These are phyloP conservation scores for Heliosperma pusillum DNA, from an alignment of 148 eudicot genomes.

Conservation along the genomic window DNA sequence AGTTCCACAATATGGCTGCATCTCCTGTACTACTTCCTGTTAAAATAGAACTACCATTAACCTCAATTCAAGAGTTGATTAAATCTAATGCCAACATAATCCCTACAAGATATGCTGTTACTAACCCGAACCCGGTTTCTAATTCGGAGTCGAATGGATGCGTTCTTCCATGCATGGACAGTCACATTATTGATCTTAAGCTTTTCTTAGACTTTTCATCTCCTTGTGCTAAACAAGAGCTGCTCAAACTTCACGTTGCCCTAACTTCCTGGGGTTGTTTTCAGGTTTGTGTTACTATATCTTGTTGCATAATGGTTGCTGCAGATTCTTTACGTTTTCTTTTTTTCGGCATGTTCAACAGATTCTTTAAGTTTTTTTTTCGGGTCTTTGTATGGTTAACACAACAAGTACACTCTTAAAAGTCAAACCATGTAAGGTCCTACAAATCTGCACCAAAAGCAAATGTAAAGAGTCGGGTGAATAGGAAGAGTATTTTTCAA, in stretches of 20 bases:
- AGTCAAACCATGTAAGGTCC: no score
- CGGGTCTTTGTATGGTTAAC: no score
- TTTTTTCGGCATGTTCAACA: no score
- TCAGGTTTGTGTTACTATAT: conserved; percentile 31
- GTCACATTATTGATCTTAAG: conserved; percentile 38
- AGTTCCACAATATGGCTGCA: conserved; percentile 10
- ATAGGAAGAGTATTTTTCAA: no score
- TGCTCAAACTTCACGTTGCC: conserved; percentile 37
- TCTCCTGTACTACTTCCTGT: background rate
- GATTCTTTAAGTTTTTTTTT: no score
- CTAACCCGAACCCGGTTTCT: no score
- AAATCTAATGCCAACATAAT: conserved; percentile 13
- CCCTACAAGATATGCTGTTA: conserved; percentile 34
- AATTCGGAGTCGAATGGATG: background rate
- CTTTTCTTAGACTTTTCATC: conserved; percentile 27
- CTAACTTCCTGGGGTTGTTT: conserved; percentile 46
- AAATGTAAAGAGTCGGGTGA: no score
- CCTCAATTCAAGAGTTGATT: conserved; percentile 37
- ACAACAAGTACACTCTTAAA: no score
- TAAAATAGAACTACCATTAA: conserved; percentile 19
- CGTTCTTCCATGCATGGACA: conserved; percentile 11
- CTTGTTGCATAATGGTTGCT: background rate
- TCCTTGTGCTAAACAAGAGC: conserved; percentile 20
- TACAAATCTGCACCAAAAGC: no score
- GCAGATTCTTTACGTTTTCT: no score